Evolutionary conservation across 176 grass and related monocot genomes (phyloP).

Genomic region (Rhynchospora pubera): DNA sequence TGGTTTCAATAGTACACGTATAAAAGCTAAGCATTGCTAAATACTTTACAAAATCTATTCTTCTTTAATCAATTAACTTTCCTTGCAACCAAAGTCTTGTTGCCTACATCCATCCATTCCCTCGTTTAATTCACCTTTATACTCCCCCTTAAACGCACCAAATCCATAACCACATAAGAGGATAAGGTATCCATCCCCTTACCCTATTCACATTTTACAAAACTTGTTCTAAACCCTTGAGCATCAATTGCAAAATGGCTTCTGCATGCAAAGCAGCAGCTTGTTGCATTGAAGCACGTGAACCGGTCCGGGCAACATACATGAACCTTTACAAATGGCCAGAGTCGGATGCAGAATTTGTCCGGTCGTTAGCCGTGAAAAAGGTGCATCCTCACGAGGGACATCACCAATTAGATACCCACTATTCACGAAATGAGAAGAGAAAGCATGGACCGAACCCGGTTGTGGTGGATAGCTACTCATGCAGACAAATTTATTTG

Average conservation of each 20-base stretch:
- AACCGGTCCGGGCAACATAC: slow-evolving; percentile 64
- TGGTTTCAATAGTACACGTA: not conserved
- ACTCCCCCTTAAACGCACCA: slow-evolving; percentile 42
- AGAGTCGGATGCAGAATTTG: slow-evolving; percentile 93
- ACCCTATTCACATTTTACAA: slow-evolving; percentile 11
- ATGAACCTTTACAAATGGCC: slow-evolving; percentile 95
- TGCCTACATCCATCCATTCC: not conserved
- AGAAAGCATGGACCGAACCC: slow-evolving; percentile 27
- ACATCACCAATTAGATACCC: not conserved
- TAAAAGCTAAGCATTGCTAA: slow-evolving; percentile 16
- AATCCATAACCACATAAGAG: slow-evolving; percentile 6
- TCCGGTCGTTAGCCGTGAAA: slow-evolving; percentile 48
- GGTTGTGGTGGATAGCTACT: slow-evolving; percentile 86
- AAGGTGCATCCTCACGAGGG: slow-evolving; percentile 26
- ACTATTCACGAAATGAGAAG: slow-evolving; percentile 8
- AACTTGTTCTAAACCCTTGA: not conserved
- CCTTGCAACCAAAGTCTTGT: slow-evolving; percentile 68
- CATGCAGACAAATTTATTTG: slow-evolving; percentile 89
- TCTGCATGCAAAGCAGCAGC: slow-evolving; percentile 50
- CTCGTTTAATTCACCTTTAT: slow-evolving; percentile 26
- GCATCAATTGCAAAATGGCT: slow-evolving; percentile 35
- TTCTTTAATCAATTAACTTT: slow-evolving; percentile 45
- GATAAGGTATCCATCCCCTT: slow-evolving; percentile 10
- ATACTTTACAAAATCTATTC: slow-evolving; percentile 18
- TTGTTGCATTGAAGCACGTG: slow-evolving; percentile 52